These are phyloP conservation scores for Xanthoconium purpureum DNA, from an alignment of 768 basidiomycete species.

Conservation along the genomic window DNA sequence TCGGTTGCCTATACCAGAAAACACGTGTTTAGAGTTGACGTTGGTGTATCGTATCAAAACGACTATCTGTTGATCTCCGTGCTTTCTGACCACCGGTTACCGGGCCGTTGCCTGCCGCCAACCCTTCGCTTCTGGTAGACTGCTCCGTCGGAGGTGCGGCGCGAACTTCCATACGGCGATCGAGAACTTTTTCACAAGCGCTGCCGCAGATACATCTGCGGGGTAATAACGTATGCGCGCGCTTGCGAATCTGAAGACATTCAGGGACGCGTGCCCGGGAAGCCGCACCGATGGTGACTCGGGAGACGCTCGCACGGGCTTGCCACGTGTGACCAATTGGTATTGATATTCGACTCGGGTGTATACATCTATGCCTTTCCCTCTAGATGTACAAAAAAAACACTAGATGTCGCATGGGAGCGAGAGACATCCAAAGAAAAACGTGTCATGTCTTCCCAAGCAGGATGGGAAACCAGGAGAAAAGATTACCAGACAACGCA, in stretches of 20 bases:
- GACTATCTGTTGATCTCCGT: too few relatives aligned
- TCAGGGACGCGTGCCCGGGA: too few relatives aligned
- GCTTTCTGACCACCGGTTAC: too few relatives aligned
- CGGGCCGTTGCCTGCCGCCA: too few relatives aligned
- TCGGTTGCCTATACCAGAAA: too few relatives aligned
- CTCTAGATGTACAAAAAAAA: slow-evolving; percentile 9
- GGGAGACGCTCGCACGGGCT: too few relatives aligned
- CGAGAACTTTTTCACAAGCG: background rate
- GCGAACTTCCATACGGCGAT: background rate
- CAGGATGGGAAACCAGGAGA: background rate
- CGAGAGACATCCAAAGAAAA: background rate
- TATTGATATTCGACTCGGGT: background rate
- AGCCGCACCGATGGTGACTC: background rate
- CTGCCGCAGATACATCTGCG: background rate
- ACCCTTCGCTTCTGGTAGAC: too few relatives aligned
- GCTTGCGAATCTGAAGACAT: background rate
- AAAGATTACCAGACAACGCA: slow-evolving; percentile 2
- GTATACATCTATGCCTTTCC: slow-evolving; percentile 6
- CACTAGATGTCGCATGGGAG: background rate
- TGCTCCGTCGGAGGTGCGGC: background rate
- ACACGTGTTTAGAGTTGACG: too few relatives aligned
- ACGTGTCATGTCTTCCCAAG: background rate
- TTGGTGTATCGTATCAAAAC: too few relatives aligned
- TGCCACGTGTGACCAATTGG: too few relatives aligned
- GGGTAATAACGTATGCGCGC: too few relatives aligned